Conservation (phyloP, 257 asterid species). For the Gardenia jasminoides region DNA sequence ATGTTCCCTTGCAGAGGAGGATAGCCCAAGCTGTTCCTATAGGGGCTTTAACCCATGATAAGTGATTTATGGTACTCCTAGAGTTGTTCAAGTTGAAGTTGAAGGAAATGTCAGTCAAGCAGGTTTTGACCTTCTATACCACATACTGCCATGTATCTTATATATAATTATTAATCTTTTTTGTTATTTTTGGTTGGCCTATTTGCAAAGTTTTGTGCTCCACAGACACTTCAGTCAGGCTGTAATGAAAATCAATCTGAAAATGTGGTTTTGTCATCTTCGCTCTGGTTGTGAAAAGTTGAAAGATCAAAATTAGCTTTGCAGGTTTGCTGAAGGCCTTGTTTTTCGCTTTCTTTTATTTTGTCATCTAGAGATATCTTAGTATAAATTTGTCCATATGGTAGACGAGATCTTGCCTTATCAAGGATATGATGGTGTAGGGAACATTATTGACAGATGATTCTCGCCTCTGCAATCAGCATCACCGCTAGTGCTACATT, state of each 20-base stretch:
- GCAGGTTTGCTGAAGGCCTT: background rate
- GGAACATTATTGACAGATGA: background rate
- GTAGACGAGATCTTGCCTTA: background rate
- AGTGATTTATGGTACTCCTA: background rate
- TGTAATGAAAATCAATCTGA: background rate
- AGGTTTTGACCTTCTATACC: background rate
- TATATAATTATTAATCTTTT: background rate
- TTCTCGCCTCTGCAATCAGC: background rate
- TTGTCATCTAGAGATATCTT: background rate
- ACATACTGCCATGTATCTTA: background rate
- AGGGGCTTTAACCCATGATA: background rate
- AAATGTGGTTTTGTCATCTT: background rate
- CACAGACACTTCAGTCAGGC: background rate
- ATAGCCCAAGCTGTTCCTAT: background rate
- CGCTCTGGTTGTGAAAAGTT: background rate
- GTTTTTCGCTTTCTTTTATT: no score
- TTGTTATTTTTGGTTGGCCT: background rate
- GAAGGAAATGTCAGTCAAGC: background rate
- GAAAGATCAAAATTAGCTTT: background rate
- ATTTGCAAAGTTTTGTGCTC: background rate
- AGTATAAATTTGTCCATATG: background rate
- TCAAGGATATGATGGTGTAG: background rate
- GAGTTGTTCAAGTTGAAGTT: conserved; percentile 5
- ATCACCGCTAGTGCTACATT: no score
- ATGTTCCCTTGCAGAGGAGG: background rate